A percentile compares a stretch with the other conserved stretches of the same genome.
Evolutionary conservation across 208 protist species (phyloP).

Genomic region (Plasmodiophora brassicae): DNA sequence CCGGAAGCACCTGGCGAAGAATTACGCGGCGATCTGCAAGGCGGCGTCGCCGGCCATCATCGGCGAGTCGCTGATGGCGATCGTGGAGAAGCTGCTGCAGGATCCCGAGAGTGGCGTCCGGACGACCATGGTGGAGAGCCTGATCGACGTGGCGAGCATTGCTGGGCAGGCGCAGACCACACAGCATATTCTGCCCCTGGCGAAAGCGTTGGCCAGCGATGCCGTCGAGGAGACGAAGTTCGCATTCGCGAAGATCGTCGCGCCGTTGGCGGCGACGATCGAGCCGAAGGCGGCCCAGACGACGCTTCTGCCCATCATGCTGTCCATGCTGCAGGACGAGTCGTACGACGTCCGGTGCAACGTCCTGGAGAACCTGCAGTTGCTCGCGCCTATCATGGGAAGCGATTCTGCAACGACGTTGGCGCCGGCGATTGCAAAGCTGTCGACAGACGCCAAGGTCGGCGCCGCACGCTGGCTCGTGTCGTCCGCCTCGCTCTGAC

Average conservation of each 20-base stretch:
- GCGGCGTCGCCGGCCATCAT: background rate
- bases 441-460: constrained; percentile 2
- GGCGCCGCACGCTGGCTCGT: background rate
- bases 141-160: background rate
- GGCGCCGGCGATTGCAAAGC: background rate
- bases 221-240: background rate
- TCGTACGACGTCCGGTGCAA: background rate
- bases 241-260: background rate
- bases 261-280: background rate
- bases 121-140: background rate
- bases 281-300: background rate
- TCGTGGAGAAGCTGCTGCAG: background rate
- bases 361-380: background rate
- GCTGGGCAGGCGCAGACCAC: background rate
- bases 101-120: background rate
- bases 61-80: background rate
- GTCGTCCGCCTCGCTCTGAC: background rate
- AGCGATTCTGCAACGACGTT: background rate
- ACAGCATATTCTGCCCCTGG: background rate
- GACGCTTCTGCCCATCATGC: background rate
- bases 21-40: background rate
- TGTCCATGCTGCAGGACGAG: background rate
- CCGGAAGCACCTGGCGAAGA: background rate
- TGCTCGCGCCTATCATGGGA: background rate
- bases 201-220: background rate